phyloP scores from a whole-genome alignment of 2,329 filamentous ascomycete genomes.

The Chaetomium globosum region DNA sequence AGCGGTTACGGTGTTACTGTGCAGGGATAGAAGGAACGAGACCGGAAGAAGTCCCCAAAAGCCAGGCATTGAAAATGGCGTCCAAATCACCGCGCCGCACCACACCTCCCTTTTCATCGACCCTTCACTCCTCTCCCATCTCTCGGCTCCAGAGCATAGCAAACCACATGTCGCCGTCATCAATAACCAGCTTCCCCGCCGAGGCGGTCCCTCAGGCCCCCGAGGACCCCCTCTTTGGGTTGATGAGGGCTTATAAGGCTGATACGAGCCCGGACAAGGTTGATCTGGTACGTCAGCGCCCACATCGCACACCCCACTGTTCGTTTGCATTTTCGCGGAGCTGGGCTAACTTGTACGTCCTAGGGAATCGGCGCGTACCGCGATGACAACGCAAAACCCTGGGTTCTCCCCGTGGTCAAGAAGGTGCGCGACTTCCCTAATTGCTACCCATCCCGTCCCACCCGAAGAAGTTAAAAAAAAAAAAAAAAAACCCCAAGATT shows the following conservation, averaged over 20 bases:
- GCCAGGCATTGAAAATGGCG: slow-evolving; percentile 33
- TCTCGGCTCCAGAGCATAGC: slow-evolving; percentile 64
- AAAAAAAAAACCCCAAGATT: background rate
- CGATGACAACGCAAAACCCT: slow-evolving; percentile 93
- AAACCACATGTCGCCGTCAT: slow-evolving; percentile 68
- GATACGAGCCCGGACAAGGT: slow-evolving; percentile 81
- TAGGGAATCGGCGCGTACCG: slow-evolving; percentile 87
- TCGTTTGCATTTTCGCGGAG: background rate
- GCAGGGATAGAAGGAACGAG: slow-evolving; percentile 23
- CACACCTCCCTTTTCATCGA: slow-evolving; percentile 45
- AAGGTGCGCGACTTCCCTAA: slow-evolving; percentile 63
- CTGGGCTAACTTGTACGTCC: slow-evolving; percentile 2
- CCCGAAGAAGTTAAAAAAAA: background rate
- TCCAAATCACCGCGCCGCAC: slow-evolving; percentile 30
- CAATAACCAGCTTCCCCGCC: slow-evolving; percentile 71
- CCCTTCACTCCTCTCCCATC: slow-evolving; percentile 51
- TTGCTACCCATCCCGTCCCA: background rate
- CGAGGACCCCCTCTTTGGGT: slow-evolving; percentile 90
- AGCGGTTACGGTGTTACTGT: slow-evolving; percentile 27
- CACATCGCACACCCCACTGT: slow-evolving; percentile 13
- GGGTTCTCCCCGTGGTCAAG: slow-evolving; percentile 94
- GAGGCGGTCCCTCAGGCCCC: slow-evolving; percentile 84
- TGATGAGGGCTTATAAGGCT: slow-evolving; percentile 84
- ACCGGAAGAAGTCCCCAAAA: slow-evolving; percentile 25
- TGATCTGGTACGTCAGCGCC: slow-evolving; percentile 69